Percentiles rank a stretch among this genome's conserved stretches.
phyloP scores from a whole-genome alignment of 2,329 filamentous ascomycete genomes.

The Fonsecaea multimorphosa region DNA sequence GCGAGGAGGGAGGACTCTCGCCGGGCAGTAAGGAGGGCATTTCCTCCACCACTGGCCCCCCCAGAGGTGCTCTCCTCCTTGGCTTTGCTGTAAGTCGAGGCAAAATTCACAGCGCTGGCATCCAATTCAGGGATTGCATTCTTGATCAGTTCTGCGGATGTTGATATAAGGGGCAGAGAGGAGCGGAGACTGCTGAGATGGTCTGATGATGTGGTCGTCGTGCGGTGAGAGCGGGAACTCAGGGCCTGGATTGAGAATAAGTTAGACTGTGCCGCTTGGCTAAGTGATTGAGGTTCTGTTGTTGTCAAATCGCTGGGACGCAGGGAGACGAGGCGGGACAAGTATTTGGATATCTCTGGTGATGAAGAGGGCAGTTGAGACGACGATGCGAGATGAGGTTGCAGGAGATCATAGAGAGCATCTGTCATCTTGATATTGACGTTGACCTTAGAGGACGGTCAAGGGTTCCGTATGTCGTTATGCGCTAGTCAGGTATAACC shows the following conservation, averaged over 20 bases:
- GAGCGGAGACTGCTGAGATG: constrained; percentile 74
- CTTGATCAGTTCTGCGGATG: constrained; percentile 70
- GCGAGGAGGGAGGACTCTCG: constrained; percentile 81
- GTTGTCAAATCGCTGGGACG: constrained; percentile 73
- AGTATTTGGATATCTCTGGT: constrained; percentile 65
- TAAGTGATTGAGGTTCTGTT: constrained; percentile 78
- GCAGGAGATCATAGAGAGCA: constrained; percentile 75
- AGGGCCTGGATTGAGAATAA: constrained; percentile 84
- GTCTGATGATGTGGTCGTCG: constrained; percentile 79
- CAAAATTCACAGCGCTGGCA: constrained; percentile 77
- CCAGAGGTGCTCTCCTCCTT: constrained; percentile 43
- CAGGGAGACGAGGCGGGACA: constrained; percentile 77
- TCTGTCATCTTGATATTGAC: constrained; percentile 63
- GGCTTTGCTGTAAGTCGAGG: constrained; percentile 78
- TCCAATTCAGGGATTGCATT: constrained; percentile 80
- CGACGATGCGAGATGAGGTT: constrained; percentile 60
- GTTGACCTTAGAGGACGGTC: not conserved
- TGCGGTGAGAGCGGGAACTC: constrained; percentile 85
- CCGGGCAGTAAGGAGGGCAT: constrained; percentile 72
- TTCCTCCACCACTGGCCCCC: constrained; percentile 60
- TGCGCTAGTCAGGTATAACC: not conserved
- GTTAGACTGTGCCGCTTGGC: constrained; percentile 79
- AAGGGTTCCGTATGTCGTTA: not conserved
- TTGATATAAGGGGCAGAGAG: constrained; percentile 73
- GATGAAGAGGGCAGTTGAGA: constrained; percentile 48